phyloP scores from a whole-genome alignment of 768 basidiomycete genomes.

The Erythrobasidium yunnanense region DNA sequence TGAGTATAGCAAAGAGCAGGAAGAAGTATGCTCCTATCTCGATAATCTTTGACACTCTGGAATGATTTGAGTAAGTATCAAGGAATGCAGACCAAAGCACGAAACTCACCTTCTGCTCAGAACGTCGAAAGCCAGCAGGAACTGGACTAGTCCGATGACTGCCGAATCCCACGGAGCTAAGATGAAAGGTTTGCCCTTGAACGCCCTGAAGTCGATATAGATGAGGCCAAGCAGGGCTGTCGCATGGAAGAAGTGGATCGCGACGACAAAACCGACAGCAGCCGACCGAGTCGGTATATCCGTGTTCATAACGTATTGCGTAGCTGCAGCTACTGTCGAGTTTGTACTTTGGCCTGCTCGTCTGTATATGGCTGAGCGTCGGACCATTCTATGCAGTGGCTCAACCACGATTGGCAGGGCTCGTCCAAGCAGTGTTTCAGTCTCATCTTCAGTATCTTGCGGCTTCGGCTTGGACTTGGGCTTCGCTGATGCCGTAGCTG shows the following conservation, averaged over 20 bases:
- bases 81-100: no score
- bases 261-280: conserved; percentile 2
- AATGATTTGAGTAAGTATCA: no score
- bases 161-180: neutral
- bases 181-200: neutral
- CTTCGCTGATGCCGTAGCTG: neutral
- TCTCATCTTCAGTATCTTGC: neutral
- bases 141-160: conserved; percentile 6
- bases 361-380: neutral
- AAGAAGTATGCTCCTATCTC: conserved; percentile 2
- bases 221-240: neutral
- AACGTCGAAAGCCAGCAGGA: conserved; percentile 15
- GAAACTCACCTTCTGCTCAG: conserved; percentile 8
- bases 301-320: conserved; percentile 2
- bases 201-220: neutral
- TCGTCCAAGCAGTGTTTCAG: conserved; percentile 8
- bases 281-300: conserved; percentile 5
- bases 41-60: neutral
- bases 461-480: no score
- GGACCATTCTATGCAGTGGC: neutral
- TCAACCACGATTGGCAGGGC: neutral
- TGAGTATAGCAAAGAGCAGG: neutral
- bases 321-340: neutral
- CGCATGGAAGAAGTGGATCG: neutral
- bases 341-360: neutral